A percentile compares a stretch with the other conserved stretches of the same genome.
Evolutionary conservation across 805 yeast species (phyloP).

Genomic region (Zygosaccharomyces gambellarensis): DNA sequence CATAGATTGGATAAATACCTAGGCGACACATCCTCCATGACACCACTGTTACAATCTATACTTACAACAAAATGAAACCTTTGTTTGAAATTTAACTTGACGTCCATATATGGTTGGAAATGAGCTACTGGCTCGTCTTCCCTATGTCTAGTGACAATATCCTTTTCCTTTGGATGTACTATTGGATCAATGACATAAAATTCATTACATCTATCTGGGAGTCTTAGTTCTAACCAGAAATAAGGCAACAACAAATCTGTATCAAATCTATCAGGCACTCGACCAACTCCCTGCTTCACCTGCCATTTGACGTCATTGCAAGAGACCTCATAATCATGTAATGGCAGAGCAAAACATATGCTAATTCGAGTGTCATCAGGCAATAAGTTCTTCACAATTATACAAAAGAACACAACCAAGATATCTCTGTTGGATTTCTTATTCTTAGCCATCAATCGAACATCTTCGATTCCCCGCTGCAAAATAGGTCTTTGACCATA

Average conservation of each 20-base stretch:
- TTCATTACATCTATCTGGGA: constrained; percentile 3
- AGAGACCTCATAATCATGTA: constrained; percentile 13
- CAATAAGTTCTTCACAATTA: constrained; percentile 20
- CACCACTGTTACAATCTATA: constrained; percentile 9
- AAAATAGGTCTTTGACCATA: constrained; percentile 21
- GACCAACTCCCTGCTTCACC: constrained; percentile 5
- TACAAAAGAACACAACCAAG: constrained; percentile 20
- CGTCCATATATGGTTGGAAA: constrained; percentile 10
- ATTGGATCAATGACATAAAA: constrained; percentile 26
- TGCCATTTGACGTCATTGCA: constrained; percentile 4
- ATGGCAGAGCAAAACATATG: constrained; percentile 26
- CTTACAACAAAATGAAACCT: constrained; percentile 17
- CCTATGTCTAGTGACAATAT: constrained; percentile 13
- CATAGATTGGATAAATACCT: constrained; percentile 20
- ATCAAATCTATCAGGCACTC: constrained; percentile 24
- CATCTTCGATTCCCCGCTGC: constrained; percentile 5
- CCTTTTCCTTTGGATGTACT: constrained; percentile 15
- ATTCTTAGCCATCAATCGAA: constrained; percentile 21
- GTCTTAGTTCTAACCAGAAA: constrained; percentile 26
- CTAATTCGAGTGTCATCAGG: constrained; percentile 6
- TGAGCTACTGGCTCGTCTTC: constrained; percentile 9
- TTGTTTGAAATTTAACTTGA: constrained; percentile 12
- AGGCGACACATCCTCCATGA: constrained; percentile 22
- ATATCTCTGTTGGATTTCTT: constrained; percentile 24
- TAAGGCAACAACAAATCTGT: constrained; percentile 25